These are phyloP conservation scores for Geranomyces variabilis DNA, from an alignment of 192 early-diverging fungal genomes.

Conservation along the genomic window DNA sequence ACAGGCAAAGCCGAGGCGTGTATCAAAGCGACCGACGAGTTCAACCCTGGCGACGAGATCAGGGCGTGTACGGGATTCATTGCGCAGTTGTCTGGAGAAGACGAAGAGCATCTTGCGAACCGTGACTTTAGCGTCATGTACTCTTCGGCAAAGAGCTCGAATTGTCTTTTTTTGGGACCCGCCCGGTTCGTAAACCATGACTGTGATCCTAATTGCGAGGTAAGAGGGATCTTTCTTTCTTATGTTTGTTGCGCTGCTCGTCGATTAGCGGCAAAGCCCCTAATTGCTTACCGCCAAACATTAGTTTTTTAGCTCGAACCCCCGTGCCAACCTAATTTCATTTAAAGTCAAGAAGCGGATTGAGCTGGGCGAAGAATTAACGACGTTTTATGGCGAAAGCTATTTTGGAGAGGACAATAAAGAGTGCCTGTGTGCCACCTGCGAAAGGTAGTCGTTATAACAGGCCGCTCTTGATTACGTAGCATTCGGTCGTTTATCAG, in stretches of 20 bases:
- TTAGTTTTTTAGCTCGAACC: too few relatives aligned
- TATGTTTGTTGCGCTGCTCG: too few relatives aligned
- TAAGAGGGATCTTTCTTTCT: conserved; percentile 4
- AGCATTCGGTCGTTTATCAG: too few relatives aligned
- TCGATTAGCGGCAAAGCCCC: too few relatives aligned
- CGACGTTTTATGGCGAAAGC: conserved; percentile 63
- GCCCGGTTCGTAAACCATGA: conserved; percentile 80
- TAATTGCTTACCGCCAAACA: too few relatives aligned
- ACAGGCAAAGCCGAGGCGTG: conserved; percentile 56
- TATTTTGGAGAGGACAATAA: conserved; percentile 73
- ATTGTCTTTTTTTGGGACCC: conserved; percentile 71
- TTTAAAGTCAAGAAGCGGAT: conserved; percentile 72
- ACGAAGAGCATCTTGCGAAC: conserved; percentile 46
- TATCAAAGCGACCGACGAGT: conserved; percentile 51
- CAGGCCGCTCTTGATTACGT: neutral
- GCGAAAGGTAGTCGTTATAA: conserved; percentile 54
- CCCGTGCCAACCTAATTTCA: conserved; percentile 49
- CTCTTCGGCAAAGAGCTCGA: conserved; percentile 55
- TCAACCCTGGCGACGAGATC: conserved; percentile 56
- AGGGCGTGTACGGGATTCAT: conserved; percentile 53
- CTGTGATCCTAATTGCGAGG: conserved; percentile 67
- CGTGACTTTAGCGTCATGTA: conserved; percentile 73
- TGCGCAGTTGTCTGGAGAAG: conserved; percentile 50
- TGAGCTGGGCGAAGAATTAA: conserved; percentile 72
- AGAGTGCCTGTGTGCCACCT: conserved; percentile 75